These are phyloP conservation scores for Beauveria brongniartii DNA, from an alignment of 2,329 filamentous ascomycete genomes.

Conservation along the genomic window DNA sequence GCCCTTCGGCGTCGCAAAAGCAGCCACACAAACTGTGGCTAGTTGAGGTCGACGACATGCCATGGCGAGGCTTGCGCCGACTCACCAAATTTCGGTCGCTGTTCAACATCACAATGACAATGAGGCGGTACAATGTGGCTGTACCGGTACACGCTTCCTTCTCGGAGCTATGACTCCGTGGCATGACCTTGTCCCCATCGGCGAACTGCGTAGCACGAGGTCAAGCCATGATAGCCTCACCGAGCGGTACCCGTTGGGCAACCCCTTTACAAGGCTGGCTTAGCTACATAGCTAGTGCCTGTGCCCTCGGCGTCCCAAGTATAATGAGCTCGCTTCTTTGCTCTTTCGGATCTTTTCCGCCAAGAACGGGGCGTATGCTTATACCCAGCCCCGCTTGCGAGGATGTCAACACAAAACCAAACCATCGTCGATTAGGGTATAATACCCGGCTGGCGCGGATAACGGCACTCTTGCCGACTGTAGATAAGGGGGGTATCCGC, in stretches of 20 bases:
- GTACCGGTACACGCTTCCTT: not conserved
- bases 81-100: too few relatives aligned
- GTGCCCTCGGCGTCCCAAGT: not conserved
- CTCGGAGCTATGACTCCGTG: not conserved
- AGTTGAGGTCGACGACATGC: not conserved
- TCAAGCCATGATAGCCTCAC: not conserved
- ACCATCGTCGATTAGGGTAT: not conserved
- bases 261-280: not conserved
- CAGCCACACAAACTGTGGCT: slow-evolving; percentile 7
- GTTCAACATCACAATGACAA: not conserved
- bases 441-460: not conserved
- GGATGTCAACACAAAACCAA: not conserved
- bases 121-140: not conserved
- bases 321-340: not conserved
- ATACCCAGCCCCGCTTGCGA: not conserved
- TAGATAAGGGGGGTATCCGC: not conserved
- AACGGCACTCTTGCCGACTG: not conserved
- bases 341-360: not conserved
- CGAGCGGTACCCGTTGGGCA: not conserved
- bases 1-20: not conserved
- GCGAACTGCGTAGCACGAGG: not conserved
- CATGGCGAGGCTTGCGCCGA: not conserved
- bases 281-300: not conserved
- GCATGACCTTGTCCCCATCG: not conserved
- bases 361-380: slow-evolving; percentile 1